Conservation (phyloP, 768 basidiomycete genomes). For the Mycena galericulata region DNA sequence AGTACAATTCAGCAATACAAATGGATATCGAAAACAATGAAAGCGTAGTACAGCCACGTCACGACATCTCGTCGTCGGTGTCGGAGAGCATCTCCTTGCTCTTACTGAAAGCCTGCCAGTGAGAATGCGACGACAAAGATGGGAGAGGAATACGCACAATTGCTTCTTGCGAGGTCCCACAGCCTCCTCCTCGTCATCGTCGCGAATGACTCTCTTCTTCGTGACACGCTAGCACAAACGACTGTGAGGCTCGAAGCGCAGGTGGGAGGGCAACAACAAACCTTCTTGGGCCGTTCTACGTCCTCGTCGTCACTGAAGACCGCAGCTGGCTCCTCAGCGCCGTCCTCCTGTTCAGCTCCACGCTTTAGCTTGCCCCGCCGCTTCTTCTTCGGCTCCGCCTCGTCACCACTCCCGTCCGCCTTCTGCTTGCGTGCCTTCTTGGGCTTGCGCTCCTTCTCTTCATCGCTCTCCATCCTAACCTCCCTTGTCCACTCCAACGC, state of each 20-base stretch:
- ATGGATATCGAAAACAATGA: conserved; percentile 27
- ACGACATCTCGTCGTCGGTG: conserved; percentile 87
- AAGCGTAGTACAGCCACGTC: conserved; percentile 40
- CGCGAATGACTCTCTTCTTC: conserved; percentile 83
- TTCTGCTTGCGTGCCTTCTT: conserved; percentile 68
- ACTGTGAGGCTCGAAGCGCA: neutral
- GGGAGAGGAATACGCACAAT: conserved; percentile 60
- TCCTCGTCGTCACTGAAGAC: conserved; percentile 82
- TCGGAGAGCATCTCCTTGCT: conserved; percentile 90
- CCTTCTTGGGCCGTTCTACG: conserved; percentile 78
- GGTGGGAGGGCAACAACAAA: conserved; percentile 40
- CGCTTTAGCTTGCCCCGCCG: conserved; percentile 77
- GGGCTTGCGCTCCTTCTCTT: conserved; percentile 78
- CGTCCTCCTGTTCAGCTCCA: conserved; percentile 59
- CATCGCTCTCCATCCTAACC: conserved; percentile 77
- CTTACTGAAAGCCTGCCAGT: conserved; percentile 64
- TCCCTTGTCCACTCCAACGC: conserved; percentile 83
- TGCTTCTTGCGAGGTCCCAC: conserved; percentile 81
- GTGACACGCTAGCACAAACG: conserved; percentile 52
- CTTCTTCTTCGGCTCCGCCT: conserved; percentile 80
- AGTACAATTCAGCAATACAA: conserved; percentile 29
- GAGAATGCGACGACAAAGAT: neutral
- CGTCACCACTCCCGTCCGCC: conserved; percentile 64
- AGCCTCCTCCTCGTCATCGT: conserved; percentile 82
- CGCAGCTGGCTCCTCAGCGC: conserved; percentile 72